phyloP scores from a whole-genome alignment of 2,329 filamentous ascomycete species.

The Aureobasidium sp. region DNA sequence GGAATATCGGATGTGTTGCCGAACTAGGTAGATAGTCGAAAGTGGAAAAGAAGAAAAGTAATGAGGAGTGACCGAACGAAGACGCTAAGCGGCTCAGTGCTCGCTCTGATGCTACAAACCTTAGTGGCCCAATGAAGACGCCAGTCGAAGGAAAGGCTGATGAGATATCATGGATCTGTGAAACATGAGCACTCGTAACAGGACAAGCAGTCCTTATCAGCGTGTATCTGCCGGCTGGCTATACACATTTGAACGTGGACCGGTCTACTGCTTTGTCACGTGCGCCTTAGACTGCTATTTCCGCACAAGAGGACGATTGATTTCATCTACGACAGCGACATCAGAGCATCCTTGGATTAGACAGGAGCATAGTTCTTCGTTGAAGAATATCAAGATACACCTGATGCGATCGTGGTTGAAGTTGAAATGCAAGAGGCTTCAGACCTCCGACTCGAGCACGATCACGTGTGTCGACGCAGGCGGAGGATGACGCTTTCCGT shows the following conservation, averaged over 20 bases:
- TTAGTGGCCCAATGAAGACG: neutral
- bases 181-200: neutral
- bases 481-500: slow-evolving; percentile 2
- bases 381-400: neutral
- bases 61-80: neutral
- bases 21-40: neutral
- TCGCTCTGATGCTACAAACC: neutral
- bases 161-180: no score
- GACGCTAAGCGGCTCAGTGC: neutral
- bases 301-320: neutral
- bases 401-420: neutral
- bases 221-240: neutral
- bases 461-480: neutral
- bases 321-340: no score
- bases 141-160: neutral
- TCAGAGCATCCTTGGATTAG: no score
- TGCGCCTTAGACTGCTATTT: neutral
- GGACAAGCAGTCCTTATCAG: neutral
- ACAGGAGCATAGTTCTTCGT: no score
- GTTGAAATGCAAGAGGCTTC: neutral
- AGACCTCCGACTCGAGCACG: neutral
- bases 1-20: neutral
- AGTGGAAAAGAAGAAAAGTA: neutral
- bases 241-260: neutral
- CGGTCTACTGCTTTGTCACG: neutral